These are phyloP conservation scores for Phytophthora hibernalis DNA, from an alignment of 352 stramenopile genomes.

Conservation along the genomic window DNA sequence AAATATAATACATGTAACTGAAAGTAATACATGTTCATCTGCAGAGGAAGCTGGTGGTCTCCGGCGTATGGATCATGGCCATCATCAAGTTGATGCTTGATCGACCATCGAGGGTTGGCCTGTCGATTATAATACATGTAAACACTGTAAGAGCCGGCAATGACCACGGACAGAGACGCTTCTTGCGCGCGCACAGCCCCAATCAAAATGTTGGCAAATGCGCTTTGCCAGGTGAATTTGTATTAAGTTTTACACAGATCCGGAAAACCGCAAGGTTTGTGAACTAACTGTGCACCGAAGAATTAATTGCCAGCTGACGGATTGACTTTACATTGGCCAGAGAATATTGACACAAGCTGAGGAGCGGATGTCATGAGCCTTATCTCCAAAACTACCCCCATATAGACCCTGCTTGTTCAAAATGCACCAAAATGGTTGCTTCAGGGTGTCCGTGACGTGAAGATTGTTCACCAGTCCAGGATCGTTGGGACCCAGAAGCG, in stretches of 20 bases:
- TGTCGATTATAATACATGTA: no score
- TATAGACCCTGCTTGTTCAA: no score
- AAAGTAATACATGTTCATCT: constrained; percentile 1
- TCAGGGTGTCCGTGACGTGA: no score
- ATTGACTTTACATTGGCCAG: no score
- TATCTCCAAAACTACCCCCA: no score
- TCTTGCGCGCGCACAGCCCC: not conserved
- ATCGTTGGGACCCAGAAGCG: no score
- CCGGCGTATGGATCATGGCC: constrained; percentile 1
- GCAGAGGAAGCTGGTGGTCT: constrained; percentile 1
- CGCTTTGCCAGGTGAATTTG: not conserved
- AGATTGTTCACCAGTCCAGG: no score
- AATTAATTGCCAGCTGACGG: not conserved
- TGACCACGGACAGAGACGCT: constrained; percentile 8
- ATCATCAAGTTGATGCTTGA: not conserved
- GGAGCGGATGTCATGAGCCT: no score
- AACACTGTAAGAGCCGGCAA: constrained; percentile 4
- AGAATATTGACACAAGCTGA: no score
- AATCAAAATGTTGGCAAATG: constrained; percentile 1
- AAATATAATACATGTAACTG: no score
- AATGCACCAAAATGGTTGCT: no score
- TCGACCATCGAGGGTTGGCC: constrained; percentile 6
- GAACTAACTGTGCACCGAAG: no score
- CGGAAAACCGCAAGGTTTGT: not conserved
- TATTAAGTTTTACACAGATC: not conserved